Conservation (phyloP, 2,329 filamentous ascomycete genomes). For the Aspergillus amoenus region DNA sequence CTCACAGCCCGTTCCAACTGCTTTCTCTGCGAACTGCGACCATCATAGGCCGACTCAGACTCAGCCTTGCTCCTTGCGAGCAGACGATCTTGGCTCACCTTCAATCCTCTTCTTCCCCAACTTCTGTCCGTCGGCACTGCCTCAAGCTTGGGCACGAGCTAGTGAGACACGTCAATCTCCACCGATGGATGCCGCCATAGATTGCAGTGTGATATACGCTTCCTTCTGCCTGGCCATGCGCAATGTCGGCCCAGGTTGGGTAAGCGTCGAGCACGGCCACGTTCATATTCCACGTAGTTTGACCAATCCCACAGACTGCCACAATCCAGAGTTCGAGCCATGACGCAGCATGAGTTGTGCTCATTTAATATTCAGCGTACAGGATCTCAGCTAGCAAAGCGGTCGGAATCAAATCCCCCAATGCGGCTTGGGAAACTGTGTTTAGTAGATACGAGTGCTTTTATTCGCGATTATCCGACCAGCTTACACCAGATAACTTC, state of each 20-base stretch:
- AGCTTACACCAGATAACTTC: no score
- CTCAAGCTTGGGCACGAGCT: background rate
- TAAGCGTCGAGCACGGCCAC: background rate
- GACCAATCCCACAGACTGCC: no score
- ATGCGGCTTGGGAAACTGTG: no score
- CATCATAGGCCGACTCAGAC: background rate
- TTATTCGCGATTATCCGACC: no score
- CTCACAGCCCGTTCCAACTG: background rate
- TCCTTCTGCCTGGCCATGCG: background rate
- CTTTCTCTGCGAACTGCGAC: background rate
- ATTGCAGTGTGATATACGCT: background rate
- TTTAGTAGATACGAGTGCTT: no score
- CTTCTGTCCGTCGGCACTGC: background rate
- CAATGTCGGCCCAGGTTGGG: background rate
- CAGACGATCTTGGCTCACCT: background rate
- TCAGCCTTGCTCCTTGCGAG: background rate
- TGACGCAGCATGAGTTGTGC: no score
- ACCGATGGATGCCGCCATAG: background rate
- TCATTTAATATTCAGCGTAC: no score
- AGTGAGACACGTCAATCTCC: background rate
- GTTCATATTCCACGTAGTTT: no score
- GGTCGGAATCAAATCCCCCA: no score
- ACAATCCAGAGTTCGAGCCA: no score
- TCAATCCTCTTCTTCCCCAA: background rate
- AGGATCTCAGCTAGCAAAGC: no score